Base-by-base conservation (phyloP, 306 rosid species). In the Dryas drummondii region DNA sequence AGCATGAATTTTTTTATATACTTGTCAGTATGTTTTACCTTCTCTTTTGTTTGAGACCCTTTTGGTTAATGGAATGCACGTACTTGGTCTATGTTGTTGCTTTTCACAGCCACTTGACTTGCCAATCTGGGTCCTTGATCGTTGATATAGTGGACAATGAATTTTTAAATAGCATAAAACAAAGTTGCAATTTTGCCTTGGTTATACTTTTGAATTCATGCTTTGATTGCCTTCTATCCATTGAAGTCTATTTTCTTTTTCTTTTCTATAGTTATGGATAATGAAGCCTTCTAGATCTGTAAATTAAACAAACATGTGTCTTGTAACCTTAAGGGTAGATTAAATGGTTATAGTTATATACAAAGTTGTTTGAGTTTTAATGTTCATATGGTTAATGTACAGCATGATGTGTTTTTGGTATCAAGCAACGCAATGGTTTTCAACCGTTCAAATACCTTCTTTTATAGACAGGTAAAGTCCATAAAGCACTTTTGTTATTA, bases 391-490 rank as follows among this genome's bases (percentile, higher is more conserved):
- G 48, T 80, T 62, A 5, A 69, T 75, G 44, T 68, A 45, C 67
- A 74, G 83, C 72, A n/a, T 62, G 83, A 80, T 55, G 66, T 74
- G 70, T 44, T 41, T 45, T 49, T 80, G 79, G 79, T 80, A 44
- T 52, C 44, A 48, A 14, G 52, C 54, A 80, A 74, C 19, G 79
- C 76, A 10, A 74, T 74, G 83, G 2, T 1, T 52, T 80, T 68
- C 76, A 80, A 80, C 40, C 2, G n/a, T n/a, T 46, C 79, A 32
- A 49, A 12, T 9, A 68, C 79, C 10, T 5, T 47, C 4, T 74
- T 41, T 61, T 51, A 68, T 46, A 62, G 64, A 62, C 46, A 68
- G 68, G 83, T 54, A 48, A 48, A 74, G 66, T 75, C 27, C 45
- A 52, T 16, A 45, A 16, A 53, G 58, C 53, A 68, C 48, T 46